Evolutionary conservation across 2,329 filamentous ascomycete species (phyloP).

Genomic region (Clonostachys byssicola): DNA sequence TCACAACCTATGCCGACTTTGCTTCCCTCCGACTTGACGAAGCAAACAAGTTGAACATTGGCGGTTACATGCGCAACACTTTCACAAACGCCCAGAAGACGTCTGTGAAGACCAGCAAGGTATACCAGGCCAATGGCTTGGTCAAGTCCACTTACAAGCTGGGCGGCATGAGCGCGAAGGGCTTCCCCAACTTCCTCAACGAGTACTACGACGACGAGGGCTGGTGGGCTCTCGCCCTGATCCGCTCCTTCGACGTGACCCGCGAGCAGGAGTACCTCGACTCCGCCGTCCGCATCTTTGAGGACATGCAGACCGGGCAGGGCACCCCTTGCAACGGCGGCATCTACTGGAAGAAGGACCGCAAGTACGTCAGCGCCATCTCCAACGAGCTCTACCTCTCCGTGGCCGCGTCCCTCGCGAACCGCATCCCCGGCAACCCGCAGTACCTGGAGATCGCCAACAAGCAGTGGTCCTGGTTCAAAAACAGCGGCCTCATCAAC

Average conservation of each 20-base stretch:
- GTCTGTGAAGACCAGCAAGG: conserved; percentile 29
- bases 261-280: conserved; percentile 46
- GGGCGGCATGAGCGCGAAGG: conserved; percentile 6
- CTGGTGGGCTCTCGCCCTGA: conserved; percentile 61
- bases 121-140: conserved; percentile 24
- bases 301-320: conserved; percentile 46
- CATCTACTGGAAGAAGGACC: conserved; percentile 46
- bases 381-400: conserved; percentile 55
- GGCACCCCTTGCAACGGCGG: conserved; percentile 46
- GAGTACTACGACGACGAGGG: conserved; percentile 56
- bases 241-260: conserved; percentile 52
- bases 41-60: conserved; percentile 30
- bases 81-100: conserved; percentile 38
- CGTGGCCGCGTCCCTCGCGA: conserved; percentile 47
- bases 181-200: conserved; percentile 38
- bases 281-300: conserved; percentile 47
- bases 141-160: conserved; percentile 30
- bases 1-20: conserved; percentile 59
- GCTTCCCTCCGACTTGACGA: conserved; percentile 22
- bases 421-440: conserved; percentile 33
- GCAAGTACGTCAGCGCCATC: conserved; percentile 47
- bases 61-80: conserved; percentile 36
- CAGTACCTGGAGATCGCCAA: conserved; percentile 44
- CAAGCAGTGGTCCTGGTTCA: conserved; percentile 49
- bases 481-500: conserved; percentile 46